phyloP scores from a whole-genome alignment of 1,284 basidiomycete genomes.

The Lentinus polychrous region DNA sequence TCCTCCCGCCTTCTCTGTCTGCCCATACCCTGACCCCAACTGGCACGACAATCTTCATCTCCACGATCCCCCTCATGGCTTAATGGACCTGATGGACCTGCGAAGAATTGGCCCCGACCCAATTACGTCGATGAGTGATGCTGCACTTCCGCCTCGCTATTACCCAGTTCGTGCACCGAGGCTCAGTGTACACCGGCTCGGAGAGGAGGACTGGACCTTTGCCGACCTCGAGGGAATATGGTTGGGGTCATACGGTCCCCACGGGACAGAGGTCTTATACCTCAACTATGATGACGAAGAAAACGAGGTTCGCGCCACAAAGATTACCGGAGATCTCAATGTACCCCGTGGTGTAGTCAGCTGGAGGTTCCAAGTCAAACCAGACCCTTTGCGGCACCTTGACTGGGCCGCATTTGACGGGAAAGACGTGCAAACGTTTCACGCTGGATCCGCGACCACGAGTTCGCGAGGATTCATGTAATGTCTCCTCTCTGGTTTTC shows the following conservation, averaged over 20 bases:
- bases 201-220: slow-evolving; percentile 7
- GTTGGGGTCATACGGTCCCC: slow-evolving; percentile 15
- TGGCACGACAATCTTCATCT: neutral
- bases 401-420: neutral
- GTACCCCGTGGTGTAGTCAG: slow-evolving; percentile 15
- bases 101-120: neutral
- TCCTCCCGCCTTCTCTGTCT: neutral
- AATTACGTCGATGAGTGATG: neutral
- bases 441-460: neutral
- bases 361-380: slow-evolving; percentile 8
- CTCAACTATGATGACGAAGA: slow-evolving; percentile 9
- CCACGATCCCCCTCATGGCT: neutral
- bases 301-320: slow-evolving; percentile 12
- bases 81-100: neutral
- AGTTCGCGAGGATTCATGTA: neutral
- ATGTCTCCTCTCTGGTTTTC: neutral
- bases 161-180: slow-evolving; percentile 13
- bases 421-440: neutral
- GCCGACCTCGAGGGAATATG: slow-evolving; percentile 16
- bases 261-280: slow-evolving; percentile 18
- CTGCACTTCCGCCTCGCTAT: slow-evolving; percentile 11
- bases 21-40: neutral
- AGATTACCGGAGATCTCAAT: slow-evolving; percentile 17
- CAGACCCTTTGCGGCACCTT: neutral
- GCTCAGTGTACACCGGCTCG: neutral